Evolutionary conservation across 106 monocot genomes (phyloP).

Genomic region (Allium sativum): DNA sequence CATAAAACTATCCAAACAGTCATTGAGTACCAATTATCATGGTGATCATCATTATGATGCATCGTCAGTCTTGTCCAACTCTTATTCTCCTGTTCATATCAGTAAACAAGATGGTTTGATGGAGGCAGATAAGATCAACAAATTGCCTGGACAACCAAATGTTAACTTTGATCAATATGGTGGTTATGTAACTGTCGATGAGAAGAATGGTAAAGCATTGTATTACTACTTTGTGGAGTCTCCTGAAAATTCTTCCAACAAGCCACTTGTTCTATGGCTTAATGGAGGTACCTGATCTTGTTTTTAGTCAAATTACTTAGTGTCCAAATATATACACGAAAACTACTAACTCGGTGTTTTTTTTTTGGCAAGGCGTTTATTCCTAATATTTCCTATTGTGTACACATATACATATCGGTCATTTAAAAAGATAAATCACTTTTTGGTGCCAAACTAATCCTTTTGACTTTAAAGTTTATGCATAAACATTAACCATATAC

Average conservation of each 20-base stretch:
- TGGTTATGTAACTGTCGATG: conserved; percentile 38
- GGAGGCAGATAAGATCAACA: conserved; percentile 26
- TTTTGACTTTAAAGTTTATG: no score
- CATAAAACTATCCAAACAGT: neutral
- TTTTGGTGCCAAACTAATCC: neutral
- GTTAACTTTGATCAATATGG: conserved; percentile 33
- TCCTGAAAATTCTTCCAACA: conserved; percentile 8
- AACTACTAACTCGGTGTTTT: no score
- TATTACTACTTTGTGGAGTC: conserved; percentile 54
- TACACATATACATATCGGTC: no score
- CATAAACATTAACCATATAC: no score
- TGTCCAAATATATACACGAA: no score
- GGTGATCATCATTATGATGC: neutral
- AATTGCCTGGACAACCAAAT: conserved; percentile 34
- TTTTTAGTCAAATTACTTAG: neutral
- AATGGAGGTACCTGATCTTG: conserved; percentile 31
- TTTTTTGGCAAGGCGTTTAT: no score
- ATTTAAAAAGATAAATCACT: no score
- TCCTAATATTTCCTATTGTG: no score
- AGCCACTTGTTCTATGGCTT: conserved; percentile 48
- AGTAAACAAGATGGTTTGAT: conserved; percentile 12
- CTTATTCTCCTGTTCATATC: neutral
- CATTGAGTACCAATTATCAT: neutral
- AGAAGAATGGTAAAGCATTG: conserved; percentile 25
- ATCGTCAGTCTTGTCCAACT: neutral